Base-by-base conservation (phyloP, 148 eudicot genomes). In the Oxyria digyna region DNA sequence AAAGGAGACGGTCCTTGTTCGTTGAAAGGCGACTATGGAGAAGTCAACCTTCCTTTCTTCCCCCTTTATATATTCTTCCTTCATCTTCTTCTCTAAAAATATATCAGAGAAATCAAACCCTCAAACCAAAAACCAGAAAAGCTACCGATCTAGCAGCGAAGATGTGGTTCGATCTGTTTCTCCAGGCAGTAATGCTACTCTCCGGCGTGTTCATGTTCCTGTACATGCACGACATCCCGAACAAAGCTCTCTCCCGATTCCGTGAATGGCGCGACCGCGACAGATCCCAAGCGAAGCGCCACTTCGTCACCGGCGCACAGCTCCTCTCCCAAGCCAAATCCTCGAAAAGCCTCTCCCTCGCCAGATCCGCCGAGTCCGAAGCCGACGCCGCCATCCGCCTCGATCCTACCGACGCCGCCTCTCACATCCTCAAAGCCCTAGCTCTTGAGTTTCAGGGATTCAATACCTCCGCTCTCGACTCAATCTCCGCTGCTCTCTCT, bases 301-400 rank as follows among this genome's bases (percentile, higher is more conserved):
- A 85, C 81, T 91, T 91, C 80, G 85, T 91, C 69, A 50, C 27
- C 20, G 96, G 93, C 27, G 97, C 97, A 5, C 87, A 82, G 70
- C 81, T 85, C 45, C 78, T 91, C 32, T 46, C 84, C 35, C 80
- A 74, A 12, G 83, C 93, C 4, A 43, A 65, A 55, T 75, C 82
- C 69, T 42, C 75, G 38, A 23, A 41, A 2, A 80, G 71, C 45
- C 24, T 70, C 62, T 14, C 74, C 42, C 67, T 78, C 1, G 89
- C 92, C 40, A 74, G 78, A 46, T 67, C 76, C 18, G 87, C 92
- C 59, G 87, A 72, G 8, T 63, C 68, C 5, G 92, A 88, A 63
- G 92, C 96, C 26, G 92, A 87, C 17, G 26, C 63, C 24, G 84
- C 90, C 38, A 75, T 91, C 67, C 50, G 45, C 0, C 68, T 87